Evolutionary conservation across 805 yeast genomes (phyloP).

Genomic region (Saccharomycopsis sp.): DNA sequence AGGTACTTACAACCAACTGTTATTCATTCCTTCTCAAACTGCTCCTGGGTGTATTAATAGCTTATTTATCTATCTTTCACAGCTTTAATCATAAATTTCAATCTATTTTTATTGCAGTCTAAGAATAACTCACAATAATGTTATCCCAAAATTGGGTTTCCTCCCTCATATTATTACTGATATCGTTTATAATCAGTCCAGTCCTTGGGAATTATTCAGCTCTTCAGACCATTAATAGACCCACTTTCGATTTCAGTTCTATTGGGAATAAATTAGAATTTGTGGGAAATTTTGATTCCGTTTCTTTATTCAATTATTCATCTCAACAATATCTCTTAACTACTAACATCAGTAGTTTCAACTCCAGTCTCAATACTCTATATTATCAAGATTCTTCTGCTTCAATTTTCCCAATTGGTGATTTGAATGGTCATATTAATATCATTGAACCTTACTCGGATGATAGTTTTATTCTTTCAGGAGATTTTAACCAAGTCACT

Average conservation of each 20-base stretch:
- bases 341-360: constrained; percentile 7
- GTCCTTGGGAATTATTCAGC: too few species aligned
- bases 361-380: constrained; percentile 1
- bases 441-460: constrained; percentile 6
- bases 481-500: constrained; percentile 8
- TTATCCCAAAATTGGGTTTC: too few species aligned
- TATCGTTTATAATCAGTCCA: too few species aligned
- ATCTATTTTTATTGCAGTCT: too few species aligned
- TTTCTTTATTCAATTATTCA: constrained; percentile 12
- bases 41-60: too few species aligned
- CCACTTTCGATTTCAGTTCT: constrained; percentile 32
- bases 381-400: constrained; percentile 9
- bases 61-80: too few species aligned
- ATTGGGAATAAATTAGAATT: constrained; percentile 24
- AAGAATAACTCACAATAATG: too few species aligned
- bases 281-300: constrained; percentile 16
- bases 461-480: constrained; percentile 11
- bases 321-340: constrained; percentile 12
- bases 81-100: too few species aligned
- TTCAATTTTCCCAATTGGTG: constrained; percentile 9
- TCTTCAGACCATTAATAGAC: constrained; percentile 21
- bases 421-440: constrained; percentile 10
- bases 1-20: too few species aligned
- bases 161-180: too few species aligned
- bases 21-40: too few species aligned